These are phyloP conservation scores for Coccomyxa subellipsoidea DNA, from an alignment of 163 green algal species.

Conservation along the genomic window DNA sequence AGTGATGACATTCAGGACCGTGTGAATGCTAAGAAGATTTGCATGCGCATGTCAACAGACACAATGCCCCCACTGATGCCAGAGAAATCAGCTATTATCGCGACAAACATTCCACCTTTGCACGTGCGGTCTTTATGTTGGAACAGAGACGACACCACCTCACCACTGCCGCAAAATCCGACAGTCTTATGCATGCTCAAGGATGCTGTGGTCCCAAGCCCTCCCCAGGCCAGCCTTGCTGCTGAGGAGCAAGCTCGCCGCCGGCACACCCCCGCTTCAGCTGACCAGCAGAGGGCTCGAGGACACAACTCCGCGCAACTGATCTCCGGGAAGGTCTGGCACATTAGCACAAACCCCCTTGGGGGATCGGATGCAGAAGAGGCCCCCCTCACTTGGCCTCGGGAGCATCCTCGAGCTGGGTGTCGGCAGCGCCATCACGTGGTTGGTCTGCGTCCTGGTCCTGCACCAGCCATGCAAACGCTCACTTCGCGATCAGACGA, in stretches of 20 bases:
- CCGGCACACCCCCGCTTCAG: not conserved
- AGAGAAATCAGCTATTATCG: not conserved
- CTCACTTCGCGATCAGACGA: too few relatives aligned
- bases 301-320: too few relatives aligned
- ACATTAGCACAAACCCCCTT: not conserved
- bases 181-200: not conserved
- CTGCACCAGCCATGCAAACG: not conserved
- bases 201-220: not conserved
- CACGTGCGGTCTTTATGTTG: not conserved
- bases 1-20: not conserved
- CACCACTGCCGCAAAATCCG: not conserved
- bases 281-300: not conserved
- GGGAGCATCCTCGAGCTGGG: conserved; percentile 33
- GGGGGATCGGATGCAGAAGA: not conserved
- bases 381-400: conserved; percentile 1
- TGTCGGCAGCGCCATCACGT: conserved; percentile 27
- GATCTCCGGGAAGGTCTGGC: too few relatives aligned
- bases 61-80: not conserved
- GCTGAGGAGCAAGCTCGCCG: too few relatives aligned
- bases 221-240: too few relatives aligned
- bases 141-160: not conserved
- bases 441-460: conserved; percentile 38
- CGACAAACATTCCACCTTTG: not conserved
- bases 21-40: not conserved
- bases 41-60: not conserved